A percentile compares a stretch with the other conserved stretches of the same genome.
Conservation (phyloP, 2,329 filamentous ascomycete species). For the Penicillium griseofulvum region DNA sequence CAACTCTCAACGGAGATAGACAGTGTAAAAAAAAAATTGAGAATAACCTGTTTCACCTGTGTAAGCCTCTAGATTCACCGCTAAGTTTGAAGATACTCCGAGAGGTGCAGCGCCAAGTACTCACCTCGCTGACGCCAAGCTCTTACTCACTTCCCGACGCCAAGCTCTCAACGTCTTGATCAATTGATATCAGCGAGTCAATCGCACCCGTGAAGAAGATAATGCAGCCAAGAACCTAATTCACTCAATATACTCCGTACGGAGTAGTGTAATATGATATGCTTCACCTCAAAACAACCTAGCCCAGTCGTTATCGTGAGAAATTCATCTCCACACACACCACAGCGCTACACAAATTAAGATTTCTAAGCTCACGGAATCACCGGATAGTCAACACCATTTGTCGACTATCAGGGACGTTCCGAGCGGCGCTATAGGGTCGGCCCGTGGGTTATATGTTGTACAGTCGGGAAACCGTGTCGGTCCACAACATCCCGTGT, state of each 20-base stretch:
- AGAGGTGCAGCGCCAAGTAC: background rate
- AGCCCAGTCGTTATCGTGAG: background rate
- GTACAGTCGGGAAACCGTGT: background rate
- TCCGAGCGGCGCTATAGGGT: slow-evolving; percentile 2
- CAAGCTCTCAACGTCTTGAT: background rate
- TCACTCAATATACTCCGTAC: background rate
- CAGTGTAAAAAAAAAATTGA: background rate
- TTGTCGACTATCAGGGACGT: slow-evolving; percentile 1
- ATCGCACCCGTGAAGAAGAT: background rate
- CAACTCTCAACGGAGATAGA: background rate
- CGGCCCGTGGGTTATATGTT: background rate
- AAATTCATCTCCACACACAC: background rate
- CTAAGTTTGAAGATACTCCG: background rate
- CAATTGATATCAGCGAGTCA: background rate
- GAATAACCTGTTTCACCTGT: background rate
- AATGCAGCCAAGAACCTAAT: background rate
- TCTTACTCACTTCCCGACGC: no score
- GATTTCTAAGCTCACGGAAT: slow-evolving; percentile 1
- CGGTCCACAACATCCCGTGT: background rate
- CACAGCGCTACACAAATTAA: background rate
- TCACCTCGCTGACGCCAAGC: no score
- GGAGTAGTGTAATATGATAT: background rate
- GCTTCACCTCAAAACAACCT: background rate
- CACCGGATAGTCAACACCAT: background rate
- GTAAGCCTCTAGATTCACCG: background rate